Base-by-base conservation (phyloP, 805 yeast species). In the Suhomyces sp. region DNA sequence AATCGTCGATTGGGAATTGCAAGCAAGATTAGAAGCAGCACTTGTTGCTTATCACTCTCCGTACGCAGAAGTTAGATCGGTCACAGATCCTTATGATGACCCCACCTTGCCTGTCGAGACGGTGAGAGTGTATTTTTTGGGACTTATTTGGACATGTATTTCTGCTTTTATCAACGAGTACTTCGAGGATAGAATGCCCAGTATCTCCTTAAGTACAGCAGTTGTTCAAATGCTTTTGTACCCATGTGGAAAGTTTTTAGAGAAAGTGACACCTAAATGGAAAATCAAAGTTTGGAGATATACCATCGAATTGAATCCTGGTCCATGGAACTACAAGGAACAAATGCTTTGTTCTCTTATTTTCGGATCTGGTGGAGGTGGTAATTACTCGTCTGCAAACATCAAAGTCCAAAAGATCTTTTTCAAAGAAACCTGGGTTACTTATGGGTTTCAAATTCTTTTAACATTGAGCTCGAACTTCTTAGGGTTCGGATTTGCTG, bases 21-120 rank as follows among this genome's bases (percentile, higher is more conserved):
- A 60, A 41, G 52, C 51, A 7, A 57, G 50, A 44, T 49, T 59
- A 19, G 64, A 61, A 47, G 65, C 64, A 3, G 63, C 59, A 12
- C 48, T 61, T 40, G 54, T 61, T 40, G 57, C 54, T 19, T 60
- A 60, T 54, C 60, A 62, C 55, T 70, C 75, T 1, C 71, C 72
- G 2, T 67, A 67, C 52, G 66, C 68, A 3, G 69, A 68, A 52
- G 72, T 68, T 6, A 59, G 72, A 55, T 54, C 73, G 6, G 69
- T 67, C 26, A 64, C 77, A 26, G 62, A 59, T 38, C 63, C 63
- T 3, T 59, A 50, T 17, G 64, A 60, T 17, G 63, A 60, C 40
- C 54, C 76, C 12, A 58, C 61, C 5, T 53, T 67, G 47, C 60
- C 61, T 9, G 64, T 66, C 35, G 77, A 77, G 66, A 75, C 79